Conservation (phyloP, 345 rosid species). For the Geranium rotundifolium region DNA sequence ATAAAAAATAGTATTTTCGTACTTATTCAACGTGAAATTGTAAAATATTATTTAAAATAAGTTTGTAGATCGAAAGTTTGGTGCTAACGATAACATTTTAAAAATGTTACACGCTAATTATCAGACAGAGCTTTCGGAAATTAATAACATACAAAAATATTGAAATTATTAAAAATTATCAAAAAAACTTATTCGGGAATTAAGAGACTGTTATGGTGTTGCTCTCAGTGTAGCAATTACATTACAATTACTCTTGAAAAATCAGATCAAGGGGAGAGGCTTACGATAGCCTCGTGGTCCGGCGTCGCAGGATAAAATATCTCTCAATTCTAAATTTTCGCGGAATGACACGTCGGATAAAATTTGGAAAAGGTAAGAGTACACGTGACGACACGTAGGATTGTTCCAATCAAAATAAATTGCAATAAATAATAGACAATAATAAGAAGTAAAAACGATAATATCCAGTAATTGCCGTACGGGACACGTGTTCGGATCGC, state of each 20-base stretch:
- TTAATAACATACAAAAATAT: too few species aligned
- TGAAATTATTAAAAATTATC: too few species aligned
- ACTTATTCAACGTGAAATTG: too few species aligned
- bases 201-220: too few species aligned
- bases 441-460: conserved; percentile 7
- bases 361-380: not conserved
- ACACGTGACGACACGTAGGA: conserved; percentile 2
- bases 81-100: too few species aligned
- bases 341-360: not conserved
- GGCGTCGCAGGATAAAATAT: not conserved
- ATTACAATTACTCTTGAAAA: not conserved
- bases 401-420: not conserved
- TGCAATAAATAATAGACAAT: not conserved
- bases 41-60: too few species aligned
- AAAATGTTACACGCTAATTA: too few species aligned
- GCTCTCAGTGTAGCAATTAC: too few species aligned
- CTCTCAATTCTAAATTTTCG: not conserved
- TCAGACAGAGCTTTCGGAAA: too few species aligned
- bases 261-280: not conserved
- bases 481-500: conserved; percentile 18
- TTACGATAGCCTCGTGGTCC: not conserved
- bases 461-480: conserved; percentile 3
- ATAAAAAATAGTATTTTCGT: too few species aligned
- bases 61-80: too few species aligned
- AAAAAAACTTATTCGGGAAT: too few species aligned